Evolutionary conservation across 768 basidiomycete genomes (phyloP).

Genomic region (Clitopilus passeckerianus): DNA sequence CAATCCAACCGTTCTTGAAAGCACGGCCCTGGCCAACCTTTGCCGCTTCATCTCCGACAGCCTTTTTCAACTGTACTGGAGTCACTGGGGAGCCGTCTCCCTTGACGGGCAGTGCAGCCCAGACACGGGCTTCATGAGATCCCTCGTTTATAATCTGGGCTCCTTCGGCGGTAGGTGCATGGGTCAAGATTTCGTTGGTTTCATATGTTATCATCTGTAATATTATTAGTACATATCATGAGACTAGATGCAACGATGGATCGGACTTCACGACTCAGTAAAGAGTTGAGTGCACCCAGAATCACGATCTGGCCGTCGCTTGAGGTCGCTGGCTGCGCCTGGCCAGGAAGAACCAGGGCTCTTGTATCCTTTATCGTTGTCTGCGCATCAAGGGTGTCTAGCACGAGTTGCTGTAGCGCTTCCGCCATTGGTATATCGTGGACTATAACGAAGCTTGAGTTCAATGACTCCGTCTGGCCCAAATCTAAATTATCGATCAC

Average conservation of each 20-base stretch:
- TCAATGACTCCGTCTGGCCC: constrained; percentile 8
- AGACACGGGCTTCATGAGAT: constrained; percentile 94
- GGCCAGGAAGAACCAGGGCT: constrained; percentile 59
- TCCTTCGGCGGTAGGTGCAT: constrained; percentile 82
- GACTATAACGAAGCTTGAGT: not conserved
- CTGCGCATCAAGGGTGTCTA: constrained; percentile 61
- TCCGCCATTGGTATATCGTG: constrained; percentile 54
- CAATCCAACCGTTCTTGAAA: constrained; percentile 97
- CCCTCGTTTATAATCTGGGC: constrained; percentile 71
- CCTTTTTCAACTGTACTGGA: constrained; percentile 62
- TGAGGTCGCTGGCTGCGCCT: constrained; percentile 47
- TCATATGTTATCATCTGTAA: constrained; percentile 79
- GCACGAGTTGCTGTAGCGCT: constrained; percentile 71
- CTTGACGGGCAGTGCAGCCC: constrained; percentile 73
- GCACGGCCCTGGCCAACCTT: constrained; percentile 94
- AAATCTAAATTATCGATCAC: constrained; percentile 8
- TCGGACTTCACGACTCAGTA: constrained; percentile 77
- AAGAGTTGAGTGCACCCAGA: constrained; percentile 88
- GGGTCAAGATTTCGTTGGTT: constrained; percentile 68
- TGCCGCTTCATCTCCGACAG: constrained; percentile 81
- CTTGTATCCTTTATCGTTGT: constrained; percentile 65
- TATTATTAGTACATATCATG: constrained; percentile 7
- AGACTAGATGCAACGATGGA: not conserved
- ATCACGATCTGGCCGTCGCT: constrained; percentile 81
- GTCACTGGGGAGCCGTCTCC: constrained; percentile 67